Percentiles rank a stretch among this genome's conserved stretches.
phyloP scores from a whole-genome alignment of 2,329 filamentous ascomycete genomes.

The Paramyrothecium roridum region DNA sequence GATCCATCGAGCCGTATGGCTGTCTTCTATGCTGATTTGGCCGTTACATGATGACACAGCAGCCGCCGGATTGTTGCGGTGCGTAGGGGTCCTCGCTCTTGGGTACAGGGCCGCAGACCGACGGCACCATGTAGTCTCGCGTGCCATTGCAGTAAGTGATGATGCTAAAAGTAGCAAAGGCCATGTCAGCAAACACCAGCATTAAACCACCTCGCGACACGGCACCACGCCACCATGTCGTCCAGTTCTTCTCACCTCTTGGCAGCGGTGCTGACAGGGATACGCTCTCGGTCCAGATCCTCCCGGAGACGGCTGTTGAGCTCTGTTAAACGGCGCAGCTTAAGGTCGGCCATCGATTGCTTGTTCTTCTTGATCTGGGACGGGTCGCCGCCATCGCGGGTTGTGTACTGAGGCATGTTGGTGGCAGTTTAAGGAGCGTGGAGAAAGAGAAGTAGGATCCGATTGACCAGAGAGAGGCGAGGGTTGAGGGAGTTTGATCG shows the following conservation, averaged over 20 bases:
- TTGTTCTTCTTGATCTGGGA: conserved; percentile 85
- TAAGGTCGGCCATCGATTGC: conserved; percentile 98
- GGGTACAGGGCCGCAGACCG: conserved; percentile 91
- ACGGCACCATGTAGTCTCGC: conserved; percentile 98
- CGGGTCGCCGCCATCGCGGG: conserved; percentile 64
- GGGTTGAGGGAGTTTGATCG: conserved; percentile 7
- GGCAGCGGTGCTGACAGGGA: conserved; percentile 91
- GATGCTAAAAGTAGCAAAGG: conserved; percentile 57
- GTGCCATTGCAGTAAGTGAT: conserved; percentile 98
- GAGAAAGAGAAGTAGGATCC: conserved; percentile 10
- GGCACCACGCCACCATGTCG: no score
- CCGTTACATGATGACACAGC: conserved; percentile 88
- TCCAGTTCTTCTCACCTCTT: conserved; percentile 60
- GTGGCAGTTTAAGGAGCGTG: conserved; percentile 7
- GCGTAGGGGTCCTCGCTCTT: conserved; percentile 98
- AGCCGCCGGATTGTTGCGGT: conserved; percentile 87
- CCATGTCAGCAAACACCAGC: conserved; percentile 4
- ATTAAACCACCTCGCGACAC: no score
- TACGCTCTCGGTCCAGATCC: conserved; percentile 90
- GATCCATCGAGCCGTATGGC: background rate
- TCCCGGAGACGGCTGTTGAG: conserved; percentile 94
- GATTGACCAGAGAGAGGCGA: conserved; percentile 1
- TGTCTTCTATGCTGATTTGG: no score
- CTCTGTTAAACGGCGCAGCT: conserved; percentile 92
- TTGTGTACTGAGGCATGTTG: conserved; percentile 65